Percentiles rank a stretch among this genome's conserved stretches.
phyloP scores from a whole-genome alignment of 768 basidiomycete genomes.

The Leucosporidium scottii region DNA sequence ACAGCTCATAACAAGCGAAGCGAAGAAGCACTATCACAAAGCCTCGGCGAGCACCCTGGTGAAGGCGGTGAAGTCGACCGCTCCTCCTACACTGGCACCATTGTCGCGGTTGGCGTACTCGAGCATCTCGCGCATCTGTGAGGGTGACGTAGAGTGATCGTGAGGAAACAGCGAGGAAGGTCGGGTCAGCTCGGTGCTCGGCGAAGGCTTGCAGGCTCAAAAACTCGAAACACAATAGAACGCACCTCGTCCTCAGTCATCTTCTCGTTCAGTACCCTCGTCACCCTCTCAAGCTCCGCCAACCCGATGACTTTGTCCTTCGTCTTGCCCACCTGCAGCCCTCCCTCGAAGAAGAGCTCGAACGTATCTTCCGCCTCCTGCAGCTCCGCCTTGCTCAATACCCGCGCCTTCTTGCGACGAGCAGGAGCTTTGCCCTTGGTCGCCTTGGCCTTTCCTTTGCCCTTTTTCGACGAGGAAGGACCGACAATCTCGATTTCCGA shows the following conservation, averaged over 20 bases:
- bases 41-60: slow-evolving; percentile 1
- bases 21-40: neutral
- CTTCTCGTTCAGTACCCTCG: slow-evolving; percentile 31
- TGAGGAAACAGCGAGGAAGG: too few relatives aligned
- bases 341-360: slow-evolving; percentile 2
- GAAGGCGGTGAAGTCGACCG: neutral
- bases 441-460: neutral
- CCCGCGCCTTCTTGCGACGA: neutral
- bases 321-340: neutral
- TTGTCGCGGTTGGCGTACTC: neutral
- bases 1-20: neutral
- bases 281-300: slow-evolving; percentile 30
- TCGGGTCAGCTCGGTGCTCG: too few relatives aligned
- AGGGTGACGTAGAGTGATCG: too few relatives aligned
- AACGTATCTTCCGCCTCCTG: slow-evolving; percentile 1
- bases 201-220: neutral
- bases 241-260: slow-evolving; percentile 33
- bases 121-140: slow-evolving; percentile 2
- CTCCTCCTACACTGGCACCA: neutral
- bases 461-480: neutral
- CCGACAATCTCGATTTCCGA: too few relatives aligned
- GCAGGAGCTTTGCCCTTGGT: neutral
- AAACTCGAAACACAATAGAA: neutral
- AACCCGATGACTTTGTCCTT: slow-evolving; percentile 20
- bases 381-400: neutral